These are phyloP conservation scores for Alnus glutinosa DNA, from an alignment of 306 rosid species.

Conservation along the genomic window DNA sequence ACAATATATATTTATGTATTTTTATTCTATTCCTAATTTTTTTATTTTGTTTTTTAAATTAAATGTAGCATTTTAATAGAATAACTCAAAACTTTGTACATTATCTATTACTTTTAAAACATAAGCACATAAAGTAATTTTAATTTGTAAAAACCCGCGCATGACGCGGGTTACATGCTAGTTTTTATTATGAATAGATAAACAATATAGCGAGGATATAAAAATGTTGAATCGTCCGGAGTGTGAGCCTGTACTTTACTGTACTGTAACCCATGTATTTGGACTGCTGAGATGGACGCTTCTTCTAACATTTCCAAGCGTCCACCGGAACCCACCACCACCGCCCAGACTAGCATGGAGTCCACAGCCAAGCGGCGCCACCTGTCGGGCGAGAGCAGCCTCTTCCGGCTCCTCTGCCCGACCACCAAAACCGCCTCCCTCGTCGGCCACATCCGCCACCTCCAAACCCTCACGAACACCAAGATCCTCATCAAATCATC, in stretches of 20 bases:
- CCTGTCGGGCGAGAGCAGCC: constrained; percentile 36
- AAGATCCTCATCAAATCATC: constrained; percentile 41
- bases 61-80: too few relatives aligned
- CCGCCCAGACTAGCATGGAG: background rate
- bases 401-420: constrained; percentile 64
- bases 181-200: too few relatives aligned
- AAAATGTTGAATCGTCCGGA: too few relatives aligned
- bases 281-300: constrained; percentile 23
- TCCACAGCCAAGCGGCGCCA: constrained; percentile 42
- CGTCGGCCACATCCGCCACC: constrained; percentile 31
- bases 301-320: constrained; percentile 32
- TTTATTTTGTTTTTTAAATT: too few relatives aligned
- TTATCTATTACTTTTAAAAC: too few relatives aligned
- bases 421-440: constrained; percentile 40
- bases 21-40: too few relatives aligned
- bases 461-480: constrained; percentile 39
- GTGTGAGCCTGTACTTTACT: background rate
- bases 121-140: too few relatives aligned
- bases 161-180: too few relatives aligned
- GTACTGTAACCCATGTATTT: background rate
- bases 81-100: too few relatives aligned
- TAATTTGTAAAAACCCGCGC: too few relatives aligned
- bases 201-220: too few relatives aligned
- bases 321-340: constrained; percentile 33
- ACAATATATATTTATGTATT: too few relatives aligned